phyloP scores from a whole-genome alignment of 129 eudicot genomes.

The Deinandra increscens region DNA sequence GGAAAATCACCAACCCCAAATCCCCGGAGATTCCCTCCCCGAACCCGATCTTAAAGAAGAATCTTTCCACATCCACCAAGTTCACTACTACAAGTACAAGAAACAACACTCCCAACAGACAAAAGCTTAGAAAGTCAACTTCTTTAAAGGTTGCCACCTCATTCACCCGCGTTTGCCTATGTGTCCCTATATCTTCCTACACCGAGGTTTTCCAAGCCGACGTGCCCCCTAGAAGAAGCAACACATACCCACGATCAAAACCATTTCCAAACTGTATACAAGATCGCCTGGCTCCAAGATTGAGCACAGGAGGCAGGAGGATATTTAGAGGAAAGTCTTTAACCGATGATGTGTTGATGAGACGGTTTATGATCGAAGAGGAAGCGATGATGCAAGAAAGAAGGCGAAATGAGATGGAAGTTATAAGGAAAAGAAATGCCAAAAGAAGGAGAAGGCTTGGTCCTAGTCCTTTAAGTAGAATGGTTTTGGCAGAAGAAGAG shows the following conservation, averaged over 20 bases:
- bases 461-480: constrained; percentile 85
- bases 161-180: constrained; percentile 76
- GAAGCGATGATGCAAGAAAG: constrained; percentile 97
- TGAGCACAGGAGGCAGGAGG: constrained; percentile 65
- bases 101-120: constrained; percentile 37
- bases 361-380: constrained; percentile 84
- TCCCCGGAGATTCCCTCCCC: constrained; percentile 44
- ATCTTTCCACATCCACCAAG: constrained; percentile 49
- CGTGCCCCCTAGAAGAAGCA: constrained; percentile 82
- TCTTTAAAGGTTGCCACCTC: constrained; percentile 75
- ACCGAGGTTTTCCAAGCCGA: constrained; percentile 74
- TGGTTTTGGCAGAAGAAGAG: constrained; percentile 75
- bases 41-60: constrained; percentile 49
- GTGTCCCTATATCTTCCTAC: constrained; percentile 94
- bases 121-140: constrained; percentile 64
- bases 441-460: constrained; percentile 86
- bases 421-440: constrained; percentile 76
- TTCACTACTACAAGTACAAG: constrained; percentile 39
- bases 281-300: constrained; percentile 50
- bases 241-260: constrained; percentile 84
- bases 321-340: constrained; percentile 88
- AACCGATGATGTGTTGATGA: constrained; percentile 86
- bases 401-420: constrained; percentile 84
- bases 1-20: constrained; percentile 62
- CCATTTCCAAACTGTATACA: constrained; percentile 40